phyloP scores from a whole-genome alignment of 768 basidiomycete species.

The Nidula microcarpa region DNA sequence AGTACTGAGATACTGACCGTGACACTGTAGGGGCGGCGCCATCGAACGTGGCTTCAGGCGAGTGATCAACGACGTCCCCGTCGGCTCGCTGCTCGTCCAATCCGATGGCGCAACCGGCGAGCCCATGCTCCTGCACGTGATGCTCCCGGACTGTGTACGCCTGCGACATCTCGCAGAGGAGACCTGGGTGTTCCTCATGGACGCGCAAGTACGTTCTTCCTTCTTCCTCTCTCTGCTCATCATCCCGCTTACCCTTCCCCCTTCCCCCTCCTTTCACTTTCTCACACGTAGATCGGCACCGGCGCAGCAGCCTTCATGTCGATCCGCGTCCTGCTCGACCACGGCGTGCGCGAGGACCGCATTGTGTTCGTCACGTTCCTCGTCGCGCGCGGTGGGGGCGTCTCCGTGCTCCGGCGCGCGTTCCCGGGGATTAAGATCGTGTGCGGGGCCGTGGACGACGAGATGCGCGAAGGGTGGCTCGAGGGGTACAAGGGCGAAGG shows the following conservation, averaged over 20 bases:
- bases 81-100: conserved; percentile 91
- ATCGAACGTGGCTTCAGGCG: conserved; percentile 88
- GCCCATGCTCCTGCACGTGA: conserved; percentile 78
- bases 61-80: conserved; percentile 79
- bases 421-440: conserved; percentile 87
- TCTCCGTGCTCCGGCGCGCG: conserved; percentile 72
- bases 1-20: not conserved
- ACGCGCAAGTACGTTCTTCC: conserved; percentile 65
- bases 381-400: conserved; percentile 77
- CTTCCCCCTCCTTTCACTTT: not conserved
- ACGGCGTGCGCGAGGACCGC: conserved; percentile 78
- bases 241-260: not conserved
- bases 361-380: conserved; percentile 92
- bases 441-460: conserved; percentile 78
- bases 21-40: conserved; percentile 68
- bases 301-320: conserved; percentile 95
- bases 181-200: conserved; percentile 83
- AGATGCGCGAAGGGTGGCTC: conserved; percentile 72
- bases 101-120: conserved; percentile 83
- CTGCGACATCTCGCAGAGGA: conserved; percentile 59
- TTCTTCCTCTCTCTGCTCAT: not conserved
- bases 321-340: conserved; percentile 88
- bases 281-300: conserved; percentile 73
- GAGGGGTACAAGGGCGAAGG: conserved; percentile 51
- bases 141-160: conserved; percentile 75